These are phyloP conservation scores for Auxenochlorella protothecoides DNA, from an alignment of 139 green algal species.

Conservation along the genomic window DNA sequence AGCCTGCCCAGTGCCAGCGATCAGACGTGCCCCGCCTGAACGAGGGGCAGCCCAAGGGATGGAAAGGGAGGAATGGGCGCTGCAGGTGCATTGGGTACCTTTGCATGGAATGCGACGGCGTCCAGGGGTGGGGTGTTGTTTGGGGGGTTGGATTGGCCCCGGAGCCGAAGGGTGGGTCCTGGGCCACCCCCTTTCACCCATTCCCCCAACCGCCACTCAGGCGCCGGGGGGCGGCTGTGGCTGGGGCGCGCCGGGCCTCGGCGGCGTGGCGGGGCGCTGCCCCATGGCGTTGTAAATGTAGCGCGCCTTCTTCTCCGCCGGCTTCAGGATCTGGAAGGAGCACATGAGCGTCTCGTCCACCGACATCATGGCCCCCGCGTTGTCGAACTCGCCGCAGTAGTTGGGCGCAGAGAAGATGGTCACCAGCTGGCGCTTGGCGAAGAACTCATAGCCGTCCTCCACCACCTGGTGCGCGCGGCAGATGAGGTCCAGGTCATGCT, in stretches of 20 bases:
- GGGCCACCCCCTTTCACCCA: neutral
- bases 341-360: conserved; percentile 99
- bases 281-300: conserved; percentile 36
- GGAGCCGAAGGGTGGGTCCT: no score
- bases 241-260: neutral
- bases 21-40: no score
- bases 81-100: no score
- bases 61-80: no score
- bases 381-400: conserved; percentile 99
- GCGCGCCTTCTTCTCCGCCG: conserved; percentile 89
- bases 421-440: conserved; percentile 96
- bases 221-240: neutral
- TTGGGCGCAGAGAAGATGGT: conserved; percentile 99
- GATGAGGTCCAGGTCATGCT: conserved; percentile 95
- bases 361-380: conserved; percentile 98
- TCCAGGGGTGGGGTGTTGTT: no score
- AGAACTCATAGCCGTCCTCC: conserved; percentile 99
- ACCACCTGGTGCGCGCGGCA: conserved; percentile 97
- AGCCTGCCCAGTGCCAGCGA: no score
- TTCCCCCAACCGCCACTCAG: neutral
- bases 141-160: no score
- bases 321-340: conserved; percentile 97
- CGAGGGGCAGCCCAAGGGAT: no score
- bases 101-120: no score
- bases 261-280: conserved; percentile 24